Evolutionary conservation across 768 basidiomycete species (phyloP), one percentile per base, ranked within the genome.

Genomic region (Gloeopeniophorella convolvens): DNA sequence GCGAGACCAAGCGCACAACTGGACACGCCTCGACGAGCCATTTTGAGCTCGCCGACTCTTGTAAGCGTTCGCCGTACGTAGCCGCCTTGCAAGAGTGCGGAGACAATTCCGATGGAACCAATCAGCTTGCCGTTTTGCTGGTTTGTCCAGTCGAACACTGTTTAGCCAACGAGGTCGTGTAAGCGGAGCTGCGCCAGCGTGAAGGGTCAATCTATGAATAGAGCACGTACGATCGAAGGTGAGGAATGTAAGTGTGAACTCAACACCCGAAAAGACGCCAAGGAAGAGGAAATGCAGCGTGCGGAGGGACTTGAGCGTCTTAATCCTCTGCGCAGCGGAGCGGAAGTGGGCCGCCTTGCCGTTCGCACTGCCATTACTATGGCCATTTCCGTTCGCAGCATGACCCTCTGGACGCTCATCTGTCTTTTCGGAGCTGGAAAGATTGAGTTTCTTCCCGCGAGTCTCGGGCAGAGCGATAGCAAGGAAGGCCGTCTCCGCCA

Each of bases 221-320:
- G 15, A 56, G 21, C 41, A 74, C 83, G 65, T 69, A 86, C 90
- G 67, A 64, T 91, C 89, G 60, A 90, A 93, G 2, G 88, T 96
- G 40, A 97, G 72, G 74, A 98, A 98, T 0, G 92, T 95, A 18
- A 99, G 73, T 0, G 95, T 99, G 67, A 97, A 97, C 64, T 99
- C 95, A 42, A 96, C 80, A 11, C 94, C 95, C 2, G 94, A 94
- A 67, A 99, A 98, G 42, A 95, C 64, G 45, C 84, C 78, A 52
- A 98, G 70, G 72, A 97, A 99, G 39, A 83, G 66, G 64, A 92
- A 85, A 64, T 98, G 94, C 13, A 89, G 65, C 36, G 70, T 67
- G 32, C 84, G 81, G 36, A 94, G 71, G 8, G 71, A 63, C 57
- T 70, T 73, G 43, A 97, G 76, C 21, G 75, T 63, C 20, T 62